Base-by-base conservation (phyloP, 176 grass and related monocot genomes). In the Avena insularis region DNA sequence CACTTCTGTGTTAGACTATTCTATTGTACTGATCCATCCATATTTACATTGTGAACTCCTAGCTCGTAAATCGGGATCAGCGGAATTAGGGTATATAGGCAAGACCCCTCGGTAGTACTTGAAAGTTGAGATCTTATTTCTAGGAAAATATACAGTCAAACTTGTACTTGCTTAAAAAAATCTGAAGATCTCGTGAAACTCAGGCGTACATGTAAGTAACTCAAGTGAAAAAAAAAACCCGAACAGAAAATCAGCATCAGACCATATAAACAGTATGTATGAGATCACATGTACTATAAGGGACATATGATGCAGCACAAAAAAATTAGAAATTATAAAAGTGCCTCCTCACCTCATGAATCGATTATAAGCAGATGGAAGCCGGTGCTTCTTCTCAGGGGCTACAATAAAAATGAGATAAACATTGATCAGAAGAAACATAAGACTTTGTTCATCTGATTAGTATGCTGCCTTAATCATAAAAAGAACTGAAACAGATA, bases 351-450 rank as follows among this genome's bases (percentile, higher is more conserved):
- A 94, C 95, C 91, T 97, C 95, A 97, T 97, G 90, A 97, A 97
- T 61, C 90, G 90, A 67, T 97, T 97, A 85, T 97, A 97, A 84
- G 95, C 95, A 54, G 95, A 97, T 64, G 95, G 92, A 69, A 94
- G 90, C 45, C 95, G 88, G 59, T 94, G 95, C 79, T 97, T 97
- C 90, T 97, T 97, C 80, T 94, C 95, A 35, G 95, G 95, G 85
- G 95, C 95, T 97, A 72, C 46, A 91, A 89, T 73, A 9, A 77
- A 77, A 53, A 74, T 51, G 35, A 80, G 53, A 83, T 82, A 88
- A 57, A 76, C 11, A 51, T n/a, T 59, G 51, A 77, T 79, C 67
- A 75, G 29, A 68, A 62, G 33, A 79, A 48, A 77, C 9, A 45
- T 6, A 56, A 15, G 16, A 16, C 8, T 62, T 60, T 79, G 25